phyloP scores from a whole-genome alignment of 164 flowering plant species.

The Aristolochia fimbriata region DNA sequence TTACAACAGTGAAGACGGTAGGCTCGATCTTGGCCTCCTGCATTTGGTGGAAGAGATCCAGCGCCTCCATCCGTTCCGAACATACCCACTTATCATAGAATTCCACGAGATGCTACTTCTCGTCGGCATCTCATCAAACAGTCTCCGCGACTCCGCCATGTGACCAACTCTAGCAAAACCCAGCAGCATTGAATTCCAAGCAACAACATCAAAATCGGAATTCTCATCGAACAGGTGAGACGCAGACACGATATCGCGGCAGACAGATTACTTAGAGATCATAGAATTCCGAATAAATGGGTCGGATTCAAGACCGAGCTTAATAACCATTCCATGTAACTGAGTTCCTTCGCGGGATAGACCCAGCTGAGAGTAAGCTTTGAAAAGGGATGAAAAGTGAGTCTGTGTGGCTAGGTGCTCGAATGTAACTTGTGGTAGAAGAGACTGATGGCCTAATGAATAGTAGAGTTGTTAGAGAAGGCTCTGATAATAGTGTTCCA shows the following conservation, averaged over 20 bases:
- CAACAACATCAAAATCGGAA: slow-evolving; percentile 39
- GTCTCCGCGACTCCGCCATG: slow-evolving; percentile 34
- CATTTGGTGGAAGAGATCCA: slow-evolving; percentile 52
- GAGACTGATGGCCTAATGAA: slow-evolving; percentile 37
- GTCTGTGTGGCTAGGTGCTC: slow-evolving; percentile 25
- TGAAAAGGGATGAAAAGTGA: slow-evolving; percentile 67
- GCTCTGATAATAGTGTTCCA: slow-evolving; percentile 81
- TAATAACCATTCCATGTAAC: slow-evolving; percentile 60
- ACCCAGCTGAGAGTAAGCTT: slow-evolving; percentile 58
- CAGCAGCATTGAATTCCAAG: slow-evolving; percentile 72
- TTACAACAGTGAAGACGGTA: slow-evolving; percentile 55
- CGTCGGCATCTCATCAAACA: slow-evolving; percentile 42
- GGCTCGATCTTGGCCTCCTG: slow-evolving; percentile 38
- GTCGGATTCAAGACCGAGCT: slow-evolving; percentile 46
- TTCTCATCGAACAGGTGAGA: slow-evolving; percentile 37
- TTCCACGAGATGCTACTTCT: slow-evolving; percentile 60
- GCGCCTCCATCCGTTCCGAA: slow-evolving; percentile 60
- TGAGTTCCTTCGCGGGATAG: slow-evolving; percentile 44
- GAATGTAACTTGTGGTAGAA: slow-evolving; percentile 46
- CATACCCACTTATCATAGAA: slow-evolving; percentile 75
- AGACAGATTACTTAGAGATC: slow-evolving; percentile 50
- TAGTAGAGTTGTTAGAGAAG: slow-evolving; percentile 48
- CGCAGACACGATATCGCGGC: slow-evolving; percentile 44
- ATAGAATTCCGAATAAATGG: slow-evolving; percentile 50
- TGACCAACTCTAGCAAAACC: slow-evolving; percentile 54